phyloP scores from a whole-genome alignment of 345 rosid genomes.

The Firmiana major region DNA sequence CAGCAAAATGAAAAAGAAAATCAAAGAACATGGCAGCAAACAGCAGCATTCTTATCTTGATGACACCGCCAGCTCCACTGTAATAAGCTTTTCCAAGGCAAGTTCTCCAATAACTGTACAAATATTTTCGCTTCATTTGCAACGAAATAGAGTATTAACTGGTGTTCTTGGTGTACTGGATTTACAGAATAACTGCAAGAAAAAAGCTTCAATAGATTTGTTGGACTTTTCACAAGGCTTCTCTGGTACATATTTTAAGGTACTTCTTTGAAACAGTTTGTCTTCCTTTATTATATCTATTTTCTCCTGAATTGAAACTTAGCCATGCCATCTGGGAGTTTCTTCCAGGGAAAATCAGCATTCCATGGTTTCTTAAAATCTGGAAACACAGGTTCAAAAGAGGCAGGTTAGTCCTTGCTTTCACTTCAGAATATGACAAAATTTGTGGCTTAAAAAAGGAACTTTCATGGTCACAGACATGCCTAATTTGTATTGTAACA shows the following conservation, averaged over 20 bases:
- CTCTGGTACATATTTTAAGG: slow-evolving; percentile 47
- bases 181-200: slow-evolving; percentile 27
- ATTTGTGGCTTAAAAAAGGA: background rate
- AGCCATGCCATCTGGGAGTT: background rate
- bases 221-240: slow-evolving; percentile 42
- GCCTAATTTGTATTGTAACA: slow-evolving; percentile 8
- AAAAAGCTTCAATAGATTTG: slow-evolving; percentile 35
- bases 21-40: slow-evolving; percentile 26
- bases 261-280: slow-evolving; percentile 9
- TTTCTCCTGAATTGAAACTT: slow-evolving; percentile 2
- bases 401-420: slow-evolving; percentile 24
- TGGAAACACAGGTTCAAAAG: slow-evolving; percentile 36
- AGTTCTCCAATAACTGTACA: slow-evolving; percentile 25
- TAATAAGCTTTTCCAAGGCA: slow-evolving; percentile 39
- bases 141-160: background rate
- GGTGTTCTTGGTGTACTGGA: slow-evolving; percentile 15
- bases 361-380: slow-evolving; percentile 40
- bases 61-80: slow-evolving; percentile 81
- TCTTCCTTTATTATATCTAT: background rate
- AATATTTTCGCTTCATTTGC: too few species aligned
- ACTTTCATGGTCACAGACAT: background rate
- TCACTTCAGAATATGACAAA: background rate
- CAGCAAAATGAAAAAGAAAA: slow-evolving; percentile 36
- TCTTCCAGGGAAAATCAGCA: slow-evolving; percentile 43
- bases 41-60: slow-evolving; percentile 46